These are phyloP conservation scores for Fusarium newnesense DNA, from an alignment of 2,329 filamentous ascomycete genomes.

Conservation along the genomic window DNA sequence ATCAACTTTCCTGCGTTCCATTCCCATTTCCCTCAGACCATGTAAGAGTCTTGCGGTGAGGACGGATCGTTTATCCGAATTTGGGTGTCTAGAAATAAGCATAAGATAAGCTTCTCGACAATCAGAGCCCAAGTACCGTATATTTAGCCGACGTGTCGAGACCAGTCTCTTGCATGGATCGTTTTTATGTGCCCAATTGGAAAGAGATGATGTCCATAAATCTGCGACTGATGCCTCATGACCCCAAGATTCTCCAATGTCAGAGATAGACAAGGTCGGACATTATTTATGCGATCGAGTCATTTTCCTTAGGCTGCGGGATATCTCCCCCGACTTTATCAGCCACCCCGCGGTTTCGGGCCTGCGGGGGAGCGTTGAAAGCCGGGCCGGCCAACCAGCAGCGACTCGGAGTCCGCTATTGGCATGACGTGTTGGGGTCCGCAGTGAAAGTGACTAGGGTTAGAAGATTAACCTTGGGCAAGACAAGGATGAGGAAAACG, in stretches of 20 bases:
- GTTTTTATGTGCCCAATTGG: neutral
- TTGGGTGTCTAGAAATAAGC: conserved; percentile 9
- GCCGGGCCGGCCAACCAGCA: conserved; percentile 22
- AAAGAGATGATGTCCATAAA: neutral
- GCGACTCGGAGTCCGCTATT: conserved; percentile 7
- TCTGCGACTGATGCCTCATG: neutral
- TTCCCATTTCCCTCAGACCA: neutral
- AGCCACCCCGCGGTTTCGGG: conserved; percentile 40
- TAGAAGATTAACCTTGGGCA: conserved; percentile 4
- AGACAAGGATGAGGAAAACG: conserved; percentile 3
- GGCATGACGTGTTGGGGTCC: conserved; percentile 26
- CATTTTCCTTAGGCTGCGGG: neutral
- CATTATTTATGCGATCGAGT: neutral
- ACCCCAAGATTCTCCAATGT: neutral
- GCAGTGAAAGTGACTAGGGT: conserved; percentile 1
- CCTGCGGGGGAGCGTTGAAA: conserved; percentile 24
- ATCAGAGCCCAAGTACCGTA: neutral
- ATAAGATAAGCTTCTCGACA: conserved; percentile 22
- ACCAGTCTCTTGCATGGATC: neutral
- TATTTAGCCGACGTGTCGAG: conserved; percentile 3
- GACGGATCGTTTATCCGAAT: neutral
- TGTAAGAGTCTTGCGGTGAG: neutral
- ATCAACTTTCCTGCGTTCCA: neutral
- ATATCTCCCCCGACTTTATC: conserved; percentile 25
- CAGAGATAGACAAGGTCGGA: neutral